Percentiles rank a stretch among this genome's conserved stretches.
These are phyloP conservation scores for Arctium minus DNA, from an alignment of 129 eudicot species.

Conservation along the genomic window DNA sequence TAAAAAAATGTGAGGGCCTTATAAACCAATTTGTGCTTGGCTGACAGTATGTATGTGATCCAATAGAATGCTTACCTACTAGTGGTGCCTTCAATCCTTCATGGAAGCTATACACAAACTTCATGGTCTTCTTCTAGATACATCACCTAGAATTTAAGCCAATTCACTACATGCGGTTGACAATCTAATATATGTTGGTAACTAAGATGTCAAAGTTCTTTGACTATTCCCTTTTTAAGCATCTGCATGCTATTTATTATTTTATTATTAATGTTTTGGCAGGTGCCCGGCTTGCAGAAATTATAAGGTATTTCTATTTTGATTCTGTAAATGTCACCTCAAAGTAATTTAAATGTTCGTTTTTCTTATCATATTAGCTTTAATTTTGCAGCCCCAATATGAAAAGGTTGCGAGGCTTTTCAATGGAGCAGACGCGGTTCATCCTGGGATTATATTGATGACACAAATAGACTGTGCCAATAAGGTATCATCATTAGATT, in stretches of 20 bases:
- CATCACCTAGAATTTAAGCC: neutral
- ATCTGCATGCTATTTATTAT: neutral
- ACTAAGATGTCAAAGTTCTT: neutral
- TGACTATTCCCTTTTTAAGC: neutral
- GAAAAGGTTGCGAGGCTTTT: slow-evolving; percentile 83
- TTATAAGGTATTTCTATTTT: slow-evolving; percentile 55
- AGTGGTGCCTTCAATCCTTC: neutral
- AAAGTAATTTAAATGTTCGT: neutral
- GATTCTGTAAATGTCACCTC: neutral
- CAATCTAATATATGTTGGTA: neutral
- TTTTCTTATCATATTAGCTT: slow-evolving; percentile 1
- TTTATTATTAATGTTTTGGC: slow-evolving; percentile 23
- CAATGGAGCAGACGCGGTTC: slow-evolving; percentile 75
- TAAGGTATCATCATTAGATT: slow-evolving; percentile 49
- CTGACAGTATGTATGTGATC: neutral
- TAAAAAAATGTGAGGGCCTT: neutral
- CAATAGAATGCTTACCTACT: neutral
- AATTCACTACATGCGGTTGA: neutral
- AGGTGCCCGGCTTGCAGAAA: slow-evolving; percentile 98
- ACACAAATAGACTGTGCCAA: slow-evolving; percentile 75
- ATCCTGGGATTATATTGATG: slow-evolving; percentile 77
- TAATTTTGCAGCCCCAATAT: slow-evolving; percentile 70
- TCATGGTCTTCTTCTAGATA: neutral
- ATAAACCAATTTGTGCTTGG: neutral
- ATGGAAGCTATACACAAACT: neutral